Evolutionary conservation across 192 early-diverging fungal species (phyloP), one percentile per base, ranked within the genome.

Genomic region (Backusella tarrabulga): DNA sequence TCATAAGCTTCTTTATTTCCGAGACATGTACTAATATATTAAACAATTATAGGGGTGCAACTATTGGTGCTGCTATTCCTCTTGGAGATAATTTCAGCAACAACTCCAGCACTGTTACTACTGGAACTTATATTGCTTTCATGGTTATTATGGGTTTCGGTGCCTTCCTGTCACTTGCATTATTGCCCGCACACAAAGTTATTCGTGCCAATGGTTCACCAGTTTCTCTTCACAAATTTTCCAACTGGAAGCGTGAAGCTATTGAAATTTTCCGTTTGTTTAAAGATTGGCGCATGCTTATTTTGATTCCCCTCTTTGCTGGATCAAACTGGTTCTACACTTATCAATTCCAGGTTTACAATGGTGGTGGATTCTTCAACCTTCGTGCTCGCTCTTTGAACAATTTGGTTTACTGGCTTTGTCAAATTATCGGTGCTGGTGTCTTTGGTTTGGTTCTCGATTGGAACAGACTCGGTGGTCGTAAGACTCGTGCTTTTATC

Each of bases 311-410:
- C 32, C 81, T 92, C 80, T 93, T 90, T 80, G 35, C 90, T 36
- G 87, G 88, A 21, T 91, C 90, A 73, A 96, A 96, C 81, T 93
- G 92, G 88, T 92, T 92, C 84, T 94, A 93, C 84, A 87, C 91
- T 0, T 93, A 93, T 81, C 92, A 95, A 73, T 93, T 90, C 80
- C 79, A 85, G 12, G 85, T 77, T 26, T 85, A 88, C 78, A 92
- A 93, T 71, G 91, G 90, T 29, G 80, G 80, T 32, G 78, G 79
- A 17, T 87, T 90, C 78, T 95, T 93, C 76, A 92, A 88, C 15
- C 54, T 90, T 72, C 92, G 93, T 35, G 91, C 94, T 29, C 89
- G 92, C 70, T 88, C 88, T 7, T 84, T 95, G 38, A 94, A 95
- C 85, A 90, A 90, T 71, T 81, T 91, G 69, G 74, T 93, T 14